Percentiles rank a stretch among this genome's conserved stretches.
Conservation (phyloP, 1,139 yeast genomes). For the Nakaseomyces sp. region DNA sequence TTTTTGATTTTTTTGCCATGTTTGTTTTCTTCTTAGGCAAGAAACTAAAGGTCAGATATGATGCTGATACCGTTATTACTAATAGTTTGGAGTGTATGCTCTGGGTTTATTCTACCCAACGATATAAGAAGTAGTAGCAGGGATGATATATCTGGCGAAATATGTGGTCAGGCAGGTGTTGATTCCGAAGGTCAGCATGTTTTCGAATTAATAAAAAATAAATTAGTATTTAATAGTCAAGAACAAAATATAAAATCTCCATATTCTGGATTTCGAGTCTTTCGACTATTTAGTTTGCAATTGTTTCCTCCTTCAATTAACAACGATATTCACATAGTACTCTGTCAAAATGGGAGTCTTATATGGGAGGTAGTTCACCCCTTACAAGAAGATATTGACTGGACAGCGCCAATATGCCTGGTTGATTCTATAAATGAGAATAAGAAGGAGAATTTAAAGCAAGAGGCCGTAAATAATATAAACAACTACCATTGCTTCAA, state of each 20-base stretch:
- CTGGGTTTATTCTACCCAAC: neutral
- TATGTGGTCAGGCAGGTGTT: neutral
- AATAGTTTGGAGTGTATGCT: neutral
- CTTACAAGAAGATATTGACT: constrained; percentile 38
- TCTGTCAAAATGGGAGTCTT: constrained; percentile 48
- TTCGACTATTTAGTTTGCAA: constrained; percentile 42
- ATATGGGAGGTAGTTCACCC: constrained; percentile 39
- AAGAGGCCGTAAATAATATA: constrained; percentile 15
- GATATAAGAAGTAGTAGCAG: neutral
- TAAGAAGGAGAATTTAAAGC: constrained; percentile 9
- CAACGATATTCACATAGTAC: constrained; percentile 43
- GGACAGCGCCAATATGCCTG: constrained; percentile 49
- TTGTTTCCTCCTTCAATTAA: constrained; percentile 36
- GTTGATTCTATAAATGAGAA: constrained; percentile 16
- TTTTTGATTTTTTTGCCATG: no score
- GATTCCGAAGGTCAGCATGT: neutral
- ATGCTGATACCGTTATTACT: neutral
- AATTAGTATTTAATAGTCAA: neutral
- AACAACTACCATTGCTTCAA: constrained; percentile 45
- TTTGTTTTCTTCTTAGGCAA: no score
- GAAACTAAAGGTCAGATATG: no score
- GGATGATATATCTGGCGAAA: neutral
- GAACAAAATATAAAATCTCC: neutral
- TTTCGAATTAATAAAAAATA: neutral
- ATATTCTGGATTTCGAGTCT: constrained; percentile 54